Conservation (phyloP, 257 asterid species). For the Jacaranda copaia region DNA sequence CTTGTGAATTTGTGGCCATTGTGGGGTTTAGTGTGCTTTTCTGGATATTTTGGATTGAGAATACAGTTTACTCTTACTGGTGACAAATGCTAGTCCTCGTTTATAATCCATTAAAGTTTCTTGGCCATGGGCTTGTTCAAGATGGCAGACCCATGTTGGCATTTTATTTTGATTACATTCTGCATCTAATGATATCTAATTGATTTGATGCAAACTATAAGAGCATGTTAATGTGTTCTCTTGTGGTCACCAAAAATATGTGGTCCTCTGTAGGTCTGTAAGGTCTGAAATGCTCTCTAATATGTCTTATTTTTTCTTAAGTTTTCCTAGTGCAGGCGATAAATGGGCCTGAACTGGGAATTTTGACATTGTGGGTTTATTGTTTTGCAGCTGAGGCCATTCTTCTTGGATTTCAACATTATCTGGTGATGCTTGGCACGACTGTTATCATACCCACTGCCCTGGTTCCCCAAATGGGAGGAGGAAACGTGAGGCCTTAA, state of each 20-base stretch:
- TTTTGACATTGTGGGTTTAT: constrained; percentile 29
- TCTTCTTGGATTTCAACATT: constrained; percentile 94
- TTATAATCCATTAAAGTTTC: constrained; percentile 10
- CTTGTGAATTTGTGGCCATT: not conserved
- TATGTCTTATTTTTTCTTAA: not conserved
- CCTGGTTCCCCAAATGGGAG: constrained; percentile 98
- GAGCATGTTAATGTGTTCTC: not conserved
- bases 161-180: not conserved
- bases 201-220: constrained; percentile 1
- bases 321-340: constrained; percentile 4
- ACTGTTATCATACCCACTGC: constrained; percentile 91
- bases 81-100: constrained; percentile 21
- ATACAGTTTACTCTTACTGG: constrained; percentile 1
- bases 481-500: constrained; percentile 79
- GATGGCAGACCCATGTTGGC: not conserved
- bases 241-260: not conserved
- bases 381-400: constrained; percentile 85
- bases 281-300: not conserved
- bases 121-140: constrained; percentile 9
- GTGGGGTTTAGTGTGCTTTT: constrained; percentile 28
- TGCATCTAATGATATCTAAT: not conserved
- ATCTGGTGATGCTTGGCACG: constrained; percentile 92
- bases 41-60: constrained; percentile 8
- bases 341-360: not conserved
- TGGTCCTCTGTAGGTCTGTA: not conserved